Base-by-base conservation (phyloP, 108 stramenopile species). In the Pseudonitzschia multiseries region DNA sequence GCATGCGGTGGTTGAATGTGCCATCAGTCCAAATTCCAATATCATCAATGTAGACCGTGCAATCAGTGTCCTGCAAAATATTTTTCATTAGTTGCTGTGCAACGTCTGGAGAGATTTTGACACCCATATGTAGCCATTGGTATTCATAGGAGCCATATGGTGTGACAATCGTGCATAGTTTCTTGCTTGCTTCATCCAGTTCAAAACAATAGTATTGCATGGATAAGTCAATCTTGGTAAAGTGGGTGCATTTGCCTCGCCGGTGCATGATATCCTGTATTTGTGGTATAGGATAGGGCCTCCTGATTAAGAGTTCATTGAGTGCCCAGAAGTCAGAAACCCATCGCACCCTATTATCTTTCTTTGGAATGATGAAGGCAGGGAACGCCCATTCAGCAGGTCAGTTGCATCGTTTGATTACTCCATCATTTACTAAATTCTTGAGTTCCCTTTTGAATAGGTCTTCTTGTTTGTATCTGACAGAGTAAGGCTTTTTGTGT, bases 121-220 rank as follows among this genome's bases (percentile, higher is more conserved):
- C n/a, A 2, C 84, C 84, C 84, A 85, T 85, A 21, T 81, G 84
- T 15, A 86, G 42, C 24, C 81, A 31, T 3, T 43, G 21, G 52
- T 84, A 86, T 28, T 65, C 21, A 57, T 71, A 84, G 32, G 66
- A 79, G n/a, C 81, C 83, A 53, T 72, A 82, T 42, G 83, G 83
- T 1, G 75, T 82, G 27, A 64, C 65, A 14, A 84, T 84, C 0
- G 63, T 67, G 33, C 83, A 83, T 3, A 83, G 65, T 4, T 56
- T 32, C 28, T 68, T 52, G 26, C 40, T 32, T 27, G 65, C 64
- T 41, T 65, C 64, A 22, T 65, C 64, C 18, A 59, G 27, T 59
- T 59, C 57, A 59, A 59, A 59, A 0, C 57, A 59, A 15, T 59
- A 59, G 57, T 60, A 75, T 24, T 52, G 42, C 71, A 73, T 73